These are phyloP conservation scores for Ambrosia trifida DNA, from an alignment of 129 eudicot genomes.

Conservation along the genomic window DNA sequence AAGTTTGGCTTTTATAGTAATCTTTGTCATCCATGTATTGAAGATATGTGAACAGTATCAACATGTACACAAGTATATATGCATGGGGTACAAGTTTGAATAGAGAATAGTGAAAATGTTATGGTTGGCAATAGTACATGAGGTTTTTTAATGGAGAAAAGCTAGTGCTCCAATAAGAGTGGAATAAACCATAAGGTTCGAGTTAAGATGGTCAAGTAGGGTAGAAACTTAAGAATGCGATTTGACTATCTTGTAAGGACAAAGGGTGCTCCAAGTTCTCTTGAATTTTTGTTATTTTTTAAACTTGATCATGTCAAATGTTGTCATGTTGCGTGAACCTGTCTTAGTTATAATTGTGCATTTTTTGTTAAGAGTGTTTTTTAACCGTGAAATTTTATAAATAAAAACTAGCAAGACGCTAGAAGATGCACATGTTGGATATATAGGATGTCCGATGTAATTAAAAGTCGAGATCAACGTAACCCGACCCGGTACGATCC, in stretches of 20 bases:
- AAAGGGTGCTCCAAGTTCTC: conserved; percentile 25
- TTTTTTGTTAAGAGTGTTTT: neutral
- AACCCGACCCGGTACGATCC: too few species aligned
- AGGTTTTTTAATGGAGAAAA: conserved; percentile 22
- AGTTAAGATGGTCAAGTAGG: conserved; percentile 30
- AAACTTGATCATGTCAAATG: conserved; percentile 4
- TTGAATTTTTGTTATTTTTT: conserved; percentile 39
- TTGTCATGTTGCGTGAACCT: conserved; percentile 9
- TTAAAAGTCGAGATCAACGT: too few species aligned
- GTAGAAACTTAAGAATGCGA: conserved; percentile 17
- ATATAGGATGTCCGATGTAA: too few species aligned
- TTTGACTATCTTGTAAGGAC: conserved; percentile 48
- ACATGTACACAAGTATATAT: conserved; percentile 16
- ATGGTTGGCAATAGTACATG: conserved; percentile 22
- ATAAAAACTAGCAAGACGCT: too few species aligned
- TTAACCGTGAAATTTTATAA: neutral
- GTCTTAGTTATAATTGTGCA: neutral
- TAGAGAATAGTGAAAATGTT: conserved; percentile 14
- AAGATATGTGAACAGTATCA: conserved; percentile 19
- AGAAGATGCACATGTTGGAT: too few species aligned
- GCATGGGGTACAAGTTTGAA: conserved; percentile 21
- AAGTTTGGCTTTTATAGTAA: conserved; percentile 34
- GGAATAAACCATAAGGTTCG: conserved; percentile 24
- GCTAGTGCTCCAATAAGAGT: conserved; percentile 19
- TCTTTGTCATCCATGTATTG: conserved; percentile 21